A percentile compares a stretch with the other conserved stretches of the same genome.
These are phyloP conservation scores for Spirogloea muscicola DNA, from an alignment of 139 green algal genomes.

Conservation along the genomic window DNA sequence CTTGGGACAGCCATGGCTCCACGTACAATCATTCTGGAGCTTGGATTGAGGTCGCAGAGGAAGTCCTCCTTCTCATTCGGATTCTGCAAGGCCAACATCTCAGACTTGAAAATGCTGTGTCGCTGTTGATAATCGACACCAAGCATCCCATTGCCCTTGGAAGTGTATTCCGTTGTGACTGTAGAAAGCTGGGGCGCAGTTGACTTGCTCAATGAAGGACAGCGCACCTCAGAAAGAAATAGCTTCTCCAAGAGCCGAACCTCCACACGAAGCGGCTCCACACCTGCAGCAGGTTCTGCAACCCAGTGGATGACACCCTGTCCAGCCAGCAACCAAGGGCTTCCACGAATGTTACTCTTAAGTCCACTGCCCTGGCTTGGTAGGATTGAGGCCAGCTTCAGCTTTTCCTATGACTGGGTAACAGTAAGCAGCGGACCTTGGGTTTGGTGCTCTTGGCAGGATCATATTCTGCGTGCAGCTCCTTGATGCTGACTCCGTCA, in stretches of 20 bases:
- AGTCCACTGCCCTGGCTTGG: too few relatives aligned
- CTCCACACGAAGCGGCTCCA: constrained; percentile 58
- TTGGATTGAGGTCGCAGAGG: constrained; percentile 80
- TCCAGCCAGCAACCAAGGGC: neutral
- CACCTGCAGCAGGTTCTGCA: constrained; percentile 64
- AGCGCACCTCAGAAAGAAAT: constrained; percentile 72
- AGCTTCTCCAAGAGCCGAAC: constrained; percentile 81
- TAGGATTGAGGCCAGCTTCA: too few relatives aligned
- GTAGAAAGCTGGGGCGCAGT: too few relatives aligned
- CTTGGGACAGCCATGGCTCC: constrained; percentile 50
- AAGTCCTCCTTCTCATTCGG: constrained; percentile 62
- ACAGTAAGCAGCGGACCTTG: too few relatives aligned
- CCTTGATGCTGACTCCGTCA: constrained; percentile 54
- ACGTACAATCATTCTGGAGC: constrained; percentile 56
- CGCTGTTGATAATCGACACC: too few relatives aligned
- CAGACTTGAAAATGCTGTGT: too few relatives aligned
- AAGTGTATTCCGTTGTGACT: too few relatives aligned
- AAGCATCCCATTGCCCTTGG: too few relatives aligned
- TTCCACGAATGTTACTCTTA: neutral
- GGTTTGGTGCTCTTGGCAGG: constrained; percentile 54
- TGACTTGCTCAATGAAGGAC: too few relatives aligned
- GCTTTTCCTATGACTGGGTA: too few relatives aligned
- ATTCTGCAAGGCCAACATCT: too few relatives aligned
- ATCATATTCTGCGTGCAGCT: constrained; percentile 63
- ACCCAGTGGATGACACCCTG: constrained; percentile 96